A percentile compares a stretch with the other conserved stretches of the same genome.
Conservation (phyloP, 495 filamentous ascomycete genomes). For the Aspergillus steynii region DNA sequence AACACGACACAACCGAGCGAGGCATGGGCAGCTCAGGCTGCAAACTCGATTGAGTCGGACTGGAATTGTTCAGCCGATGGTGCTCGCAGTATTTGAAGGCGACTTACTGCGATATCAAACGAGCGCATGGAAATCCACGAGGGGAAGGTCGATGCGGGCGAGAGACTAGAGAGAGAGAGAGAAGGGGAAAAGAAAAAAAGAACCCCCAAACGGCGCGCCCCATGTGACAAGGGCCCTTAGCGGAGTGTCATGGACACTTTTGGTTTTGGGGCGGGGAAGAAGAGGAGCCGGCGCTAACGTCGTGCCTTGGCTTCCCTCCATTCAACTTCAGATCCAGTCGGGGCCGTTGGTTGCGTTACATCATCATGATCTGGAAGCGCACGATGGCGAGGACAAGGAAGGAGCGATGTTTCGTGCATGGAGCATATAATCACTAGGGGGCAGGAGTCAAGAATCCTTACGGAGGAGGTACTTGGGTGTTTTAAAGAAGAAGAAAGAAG, state of each 20-base stretch:
- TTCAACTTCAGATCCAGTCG: neutral
- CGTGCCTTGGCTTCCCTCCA: neutral
- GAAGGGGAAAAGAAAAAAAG: neutral
- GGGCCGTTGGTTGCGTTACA: neutral
- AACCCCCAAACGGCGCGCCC: neutral
- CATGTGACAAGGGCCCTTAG: slow-evolving; percentile 3
- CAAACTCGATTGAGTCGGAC: neutral
- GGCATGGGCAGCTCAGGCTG: neutral
- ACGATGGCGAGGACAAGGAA: no score
- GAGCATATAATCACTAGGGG: no score
- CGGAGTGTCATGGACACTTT: neutral
- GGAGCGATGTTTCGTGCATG: no score
- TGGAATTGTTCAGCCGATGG: neutral
- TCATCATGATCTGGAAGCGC: neutral
- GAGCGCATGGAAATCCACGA: neutral
- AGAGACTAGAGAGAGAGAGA: no score
- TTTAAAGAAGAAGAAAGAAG: no score
- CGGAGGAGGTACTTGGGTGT: no score
- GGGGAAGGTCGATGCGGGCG: neutral
- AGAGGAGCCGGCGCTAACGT: neutral
- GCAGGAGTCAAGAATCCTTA: neutral
- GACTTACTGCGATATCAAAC: neutral
- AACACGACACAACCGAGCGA: neutral
- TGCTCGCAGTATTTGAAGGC: neutral
- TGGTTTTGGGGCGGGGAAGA: neutral